Percentiles rank a stretch among this genome's conserved stretches.
Conservation (phyloP, 78 protist species). For the Bodo saltans region DNA sequence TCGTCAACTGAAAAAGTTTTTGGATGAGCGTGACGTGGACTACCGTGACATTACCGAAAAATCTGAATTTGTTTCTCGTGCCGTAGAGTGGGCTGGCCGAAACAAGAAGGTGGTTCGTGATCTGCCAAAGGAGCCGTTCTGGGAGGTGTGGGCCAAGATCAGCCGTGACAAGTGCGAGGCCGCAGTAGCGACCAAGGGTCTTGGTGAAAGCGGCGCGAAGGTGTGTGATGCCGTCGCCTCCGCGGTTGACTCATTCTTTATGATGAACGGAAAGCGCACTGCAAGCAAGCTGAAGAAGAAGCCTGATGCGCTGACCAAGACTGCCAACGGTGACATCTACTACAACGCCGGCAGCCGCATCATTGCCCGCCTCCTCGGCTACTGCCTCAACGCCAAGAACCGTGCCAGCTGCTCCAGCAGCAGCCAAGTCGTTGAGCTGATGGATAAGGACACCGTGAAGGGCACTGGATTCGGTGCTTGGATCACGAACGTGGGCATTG, state of each 20-base stretch:
- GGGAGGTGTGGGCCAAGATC: background rate
- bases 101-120: background rate
- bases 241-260: background rate
- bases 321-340: constrained; percentile 1
- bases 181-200: background rate
- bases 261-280: background rate
- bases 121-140: background rate
- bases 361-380: background rate
- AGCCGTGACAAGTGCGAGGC: background rate
- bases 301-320: background rate
- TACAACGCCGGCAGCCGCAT: background rate
- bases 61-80: background rate
- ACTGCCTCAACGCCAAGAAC: background rate
- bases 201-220: background rate
- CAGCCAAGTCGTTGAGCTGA: background rate
- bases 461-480: background rate
- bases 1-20: background rate
- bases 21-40: background rate
- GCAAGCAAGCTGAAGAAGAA: constrained; percentile 2
- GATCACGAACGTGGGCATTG: background rate
- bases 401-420: background rate
- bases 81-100: background rate
- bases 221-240: background rate
- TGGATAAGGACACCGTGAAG: constrained; percentile 7
- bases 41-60: constrained; percentile 13